Conservation (phyloP, 2,329 filamentous ascomycete species). For the Verticillium zaregamsianum region DNA sequence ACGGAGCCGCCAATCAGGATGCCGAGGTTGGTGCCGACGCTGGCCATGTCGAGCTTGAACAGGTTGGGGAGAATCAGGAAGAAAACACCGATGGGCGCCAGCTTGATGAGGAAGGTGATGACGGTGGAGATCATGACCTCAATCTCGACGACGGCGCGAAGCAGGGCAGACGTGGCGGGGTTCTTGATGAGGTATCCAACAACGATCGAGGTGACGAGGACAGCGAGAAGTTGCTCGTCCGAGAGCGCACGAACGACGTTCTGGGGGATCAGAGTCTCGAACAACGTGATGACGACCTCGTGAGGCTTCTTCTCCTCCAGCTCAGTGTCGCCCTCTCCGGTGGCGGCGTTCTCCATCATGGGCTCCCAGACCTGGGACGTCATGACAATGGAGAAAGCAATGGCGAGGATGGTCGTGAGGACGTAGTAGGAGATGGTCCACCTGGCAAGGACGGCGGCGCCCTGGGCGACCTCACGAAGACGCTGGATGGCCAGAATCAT, state of each 20-base stretch:
- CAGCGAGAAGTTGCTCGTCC: conserved; percentile 38
- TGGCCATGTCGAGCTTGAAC: conserved; percentile 40
- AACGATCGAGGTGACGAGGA: conserved; percentile 41
- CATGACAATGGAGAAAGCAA: conserved; percentile 41
- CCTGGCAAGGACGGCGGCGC: conserved; percentile 37
- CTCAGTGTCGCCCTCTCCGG: conserved; percentile 10
- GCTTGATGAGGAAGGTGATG: conserved; percentile 43
- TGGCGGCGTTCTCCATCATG: conserved; percentile 28
- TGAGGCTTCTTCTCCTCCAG: conserved; percentile 24
- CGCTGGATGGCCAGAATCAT: conserved; percentile 47
- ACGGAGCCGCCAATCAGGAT: conserved; percentile 44
- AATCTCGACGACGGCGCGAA: conserved; percentile 40
- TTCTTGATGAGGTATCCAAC: conserved; percentile 41
- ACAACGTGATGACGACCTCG: conserved; percentile 42
- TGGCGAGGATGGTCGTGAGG: conserved; percentile 43
- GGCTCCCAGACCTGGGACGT: conserved; percentile 42
- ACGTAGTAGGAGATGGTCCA: conserved; percentile 48
- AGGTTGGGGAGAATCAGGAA: conserved; percentile 49
- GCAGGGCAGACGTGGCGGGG: conserved; percentile 26
- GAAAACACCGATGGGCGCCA: conserved; percentile 48
- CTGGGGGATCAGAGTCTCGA: conserved; percentile 43
- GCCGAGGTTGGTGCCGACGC: conserved; percentile 45
- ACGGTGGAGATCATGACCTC: conserved; percentile 41
- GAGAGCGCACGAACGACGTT: conserved; percentile 44
- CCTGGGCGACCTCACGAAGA: conserved; percentile 39